Percentiles rank a stretch among this genome's conserved stretches.
These are phyloP conservation scores for Vitis amurensis DNA, from an alignment of 164 flowering plant species.

Conservation along the genomic window DNA sequence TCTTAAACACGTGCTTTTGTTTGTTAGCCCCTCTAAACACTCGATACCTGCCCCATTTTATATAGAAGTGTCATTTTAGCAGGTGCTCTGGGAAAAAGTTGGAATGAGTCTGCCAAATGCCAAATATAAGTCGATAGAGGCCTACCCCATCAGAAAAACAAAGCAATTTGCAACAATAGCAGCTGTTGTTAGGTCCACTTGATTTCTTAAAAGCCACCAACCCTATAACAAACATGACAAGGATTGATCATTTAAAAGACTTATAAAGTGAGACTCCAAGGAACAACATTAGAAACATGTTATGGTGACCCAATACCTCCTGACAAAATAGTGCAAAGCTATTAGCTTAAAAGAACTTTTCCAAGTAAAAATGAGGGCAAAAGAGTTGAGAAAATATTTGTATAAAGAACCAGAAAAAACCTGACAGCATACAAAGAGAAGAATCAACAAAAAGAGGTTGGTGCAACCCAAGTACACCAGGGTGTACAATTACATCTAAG, in stretches of 20 bases:
- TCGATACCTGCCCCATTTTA: constrained; percentile 49
- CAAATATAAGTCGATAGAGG: not conserved
- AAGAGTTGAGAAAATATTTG: not conserved
- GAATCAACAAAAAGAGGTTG: not conserved
- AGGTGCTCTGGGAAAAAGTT: not conserved
- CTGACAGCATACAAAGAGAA: not conserved
- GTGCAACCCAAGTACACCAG: no score
- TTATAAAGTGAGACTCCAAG: not conserved
- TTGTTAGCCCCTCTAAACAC: constrained; percentile 95
- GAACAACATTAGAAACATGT: no score
- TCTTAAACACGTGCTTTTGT: constrained; percentile 88
- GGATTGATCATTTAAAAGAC: not conserved
- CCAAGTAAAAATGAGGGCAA: not conserved
- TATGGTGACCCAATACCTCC: no score
- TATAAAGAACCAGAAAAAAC: not conserved
- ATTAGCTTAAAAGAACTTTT: not conserved
- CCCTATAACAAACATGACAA: constrained; percentile 48
- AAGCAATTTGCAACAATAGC: constrained; percentile 71
- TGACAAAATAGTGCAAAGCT: not conserved
- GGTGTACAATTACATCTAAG: no score
- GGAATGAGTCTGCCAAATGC: not conserved
- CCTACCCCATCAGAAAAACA: constrained; percentile 78
- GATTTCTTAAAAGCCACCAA: constrained; percentile 91
- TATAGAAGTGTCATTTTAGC: not conserved
- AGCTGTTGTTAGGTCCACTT: constrained; percentile 73